phyloP scores from a whole-genome alignment of 1,284 basidiomycete species.

The Singerocomus rubriflavus region DNA sequence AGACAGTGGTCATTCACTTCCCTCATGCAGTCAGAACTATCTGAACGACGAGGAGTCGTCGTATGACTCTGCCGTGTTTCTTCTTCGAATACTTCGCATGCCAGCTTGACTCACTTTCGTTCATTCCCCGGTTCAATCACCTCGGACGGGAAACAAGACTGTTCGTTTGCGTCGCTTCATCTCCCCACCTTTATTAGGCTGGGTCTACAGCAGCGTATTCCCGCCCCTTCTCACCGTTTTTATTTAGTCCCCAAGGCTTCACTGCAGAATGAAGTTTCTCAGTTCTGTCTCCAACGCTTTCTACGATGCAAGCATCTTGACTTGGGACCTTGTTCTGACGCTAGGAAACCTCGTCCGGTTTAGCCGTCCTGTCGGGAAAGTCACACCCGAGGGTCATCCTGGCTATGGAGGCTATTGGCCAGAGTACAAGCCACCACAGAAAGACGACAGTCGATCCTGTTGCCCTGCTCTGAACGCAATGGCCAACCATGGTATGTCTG shows the following conservation, averaged over 20 bases:
- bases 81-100: background rate
- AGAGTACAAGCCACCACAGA: slow-evolving; percentile 51
- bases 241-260: background rate
- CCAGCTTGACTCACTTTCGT: background rate
- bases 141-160: background rate
- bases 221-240: too few relatives aligned
- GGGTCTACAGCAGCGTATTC: background rate
- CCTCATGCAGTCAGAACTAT: background rate
- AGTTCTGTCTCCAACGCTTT: slow-evolving; percentile 13
- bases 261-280: slow-evolving; percentile 12
- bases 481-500: slow-evolving; percentile 65
- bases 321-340: slow-evolving; percentile 55
- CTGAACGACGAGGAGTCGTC: background rate
- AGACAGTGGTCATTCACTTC: background rate
- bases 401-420: slow-evolving; percentile 69
- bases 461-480: slow-evolving; percentile 73
- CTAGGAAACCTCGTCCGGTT: slow-evolving; percentile 54
- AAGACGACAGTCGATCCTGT: slow-evolving; percentile 62
- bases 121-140: background rate
- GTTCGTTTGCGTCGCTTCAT: background rate
- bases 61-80: background rate
- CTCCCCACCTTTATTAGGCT: slow-evolving; percentile 1
- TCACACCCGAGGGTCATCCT: slow-evolving; percentile 52
- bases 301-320: slow-evolving; percentile 31
- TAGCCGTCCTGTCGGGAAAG: slow-evolving; percentile 45